Evolutionary conservation across 768 basidiomycete species (phyloP).

Genomic region (Candolleomyces eurysporus): DNA sequence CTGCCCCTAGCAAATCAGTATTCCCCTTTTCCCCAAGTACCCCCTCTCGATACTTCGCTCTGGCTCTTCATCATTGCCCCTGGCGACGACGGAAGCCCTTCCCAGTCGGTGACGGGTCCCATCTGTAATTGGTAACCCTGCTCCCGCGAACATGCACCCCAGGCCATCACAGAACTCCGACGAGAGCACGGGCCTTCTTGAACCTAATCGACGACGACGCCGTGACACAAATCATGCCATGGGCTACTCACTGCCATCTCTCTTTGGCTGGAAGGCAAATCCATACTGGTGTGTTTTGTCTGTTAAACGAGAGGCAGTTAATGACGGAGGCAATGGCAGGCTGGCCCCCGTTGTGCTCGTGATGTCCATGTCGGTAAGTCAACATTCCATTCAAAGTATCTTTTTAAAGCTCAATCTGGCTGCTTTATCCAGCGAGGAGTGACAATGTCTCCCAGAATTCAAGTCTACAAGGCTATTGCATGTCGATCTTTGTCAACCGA

Average conservation of each 20-base stretch:
- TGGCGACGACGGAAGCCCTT: too few relatives aligned
- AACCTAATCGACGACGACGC: too few relatives aligned
- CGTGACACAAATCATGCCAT: neutral
- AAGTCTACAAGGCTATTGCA: slow-evolving; percentile 76
- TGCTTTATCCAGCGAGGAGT: slow-evolving; percentile 59
- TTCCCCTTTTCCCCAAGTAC: too few relatives aligned
- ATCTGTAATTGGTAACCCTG: neutral
- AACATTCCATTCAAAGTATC: neutral
- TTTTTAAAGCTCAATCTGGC: slow-evolving; percentile 7
- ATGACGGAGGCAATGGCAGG: slow-evolving; percentile 36
- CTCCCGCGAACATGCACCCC: slow-evolving; percentile 2
- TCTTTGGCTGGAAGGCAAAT: slow-evolving; percentile 30
- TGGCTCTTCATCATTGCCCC: too few relatives aligned
- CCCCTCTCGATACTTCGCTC: too few relatives aligned
- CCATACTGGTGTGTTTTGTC: slow-evolving; percentile 41
- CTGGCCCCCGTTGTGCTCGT: slow-evolving; percentile 68
- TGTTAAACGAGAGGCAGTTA: neutral
- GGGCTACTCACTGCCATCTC: neutral
- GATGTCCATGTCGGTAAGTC: slow-evolving; percentile 63
- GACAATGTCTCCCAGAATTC: slow-evolving; percentile 75
- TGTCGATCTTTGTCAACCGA: slow-evolving; percentile 51
- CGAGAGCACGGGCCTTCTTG: neutral
- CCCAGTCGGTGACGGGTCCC: neutral
- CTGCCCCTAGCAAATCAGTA: too few relatives aligned
- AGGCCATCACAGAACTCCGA: neutral